Evolutionary conservation across 2,329 filamentous ascomycete genomes (phyloP).

Genomic region (Berkeleyomyces rouxiae): DNA sequence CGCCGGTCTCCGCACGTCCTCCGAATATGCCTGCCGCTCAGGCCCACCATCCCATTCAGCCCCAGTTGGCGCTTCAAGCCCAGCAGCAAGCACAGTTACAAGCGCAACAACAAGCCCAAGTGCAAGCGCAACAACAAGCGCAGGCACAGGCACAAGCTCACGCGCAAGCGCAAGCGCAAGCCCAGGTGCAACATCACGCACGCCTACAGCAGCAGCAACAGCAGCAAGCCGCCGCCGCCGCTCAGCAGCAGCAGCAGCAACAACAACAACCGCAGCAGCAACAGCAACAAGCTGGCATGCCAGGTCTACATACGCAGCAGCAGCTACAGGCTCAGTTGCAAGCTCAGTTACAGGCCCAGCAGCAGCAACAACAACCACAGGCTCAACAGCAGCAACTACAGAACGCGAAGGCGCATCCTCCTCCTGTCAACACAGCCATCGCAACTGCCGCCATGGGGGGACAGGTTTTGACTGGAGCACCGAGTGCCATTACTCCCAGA

Average conservation of each 20-base stretch:
- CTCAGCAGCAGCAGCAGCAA: slow-evolving; percentile 15
- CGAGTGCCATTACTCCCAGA: slow-evolving; percentile 31
- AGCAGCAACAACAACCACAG: slow-evolving; percentile 20
- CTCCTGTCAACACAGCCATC: slow-evolving; percentile 31
- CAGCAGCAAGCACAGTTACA: slow-evolving; percentile 7
- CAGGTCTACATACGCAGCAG: slow-evolving; percentile 6
- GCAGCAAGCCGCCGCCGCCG: neutral
- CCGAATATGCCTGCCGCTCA: slow-evolving; percentile 6
- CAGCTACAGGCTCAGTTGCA: slow-evolving; percentile 15
- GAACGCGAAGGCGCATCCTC: slow-evolving; percentile 24
- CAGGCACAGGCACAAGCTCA: slow-evolving; percentile 19
- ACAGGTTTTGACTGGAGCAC: slow-evolving; percentile 28
- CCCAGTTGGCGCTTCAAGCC: slow-evolving; percentile 16
- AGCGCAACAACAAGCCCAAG: neutral
- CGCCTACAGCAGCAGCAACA: slow-evolving; percentile 1
- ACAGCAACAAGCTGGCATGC: neutral
- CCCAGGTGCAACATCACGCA: slow-evolving; percentile 10
- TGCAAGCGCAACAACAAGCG: slow-evolving; percentile 11
- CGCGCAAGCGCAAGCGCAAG: slow-evolving; percentile 15
- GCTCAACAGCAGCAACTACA: slow-evolving; percentile 17
- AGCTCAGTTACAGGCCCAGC: slow-evolving; percentile 16
- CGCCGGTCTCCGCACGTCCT: neutral
- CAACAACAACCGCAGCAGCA: slow-evolving; percentile 14
- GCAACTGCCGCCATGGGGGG: slow-evolving; percentile 25
- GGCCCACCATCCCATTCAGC: slow-evolving; percentile 14